Evolutionary conservation across 73 alveolate genomes (phyloP).

Genomic region (Uronychia setigera): DNA sequence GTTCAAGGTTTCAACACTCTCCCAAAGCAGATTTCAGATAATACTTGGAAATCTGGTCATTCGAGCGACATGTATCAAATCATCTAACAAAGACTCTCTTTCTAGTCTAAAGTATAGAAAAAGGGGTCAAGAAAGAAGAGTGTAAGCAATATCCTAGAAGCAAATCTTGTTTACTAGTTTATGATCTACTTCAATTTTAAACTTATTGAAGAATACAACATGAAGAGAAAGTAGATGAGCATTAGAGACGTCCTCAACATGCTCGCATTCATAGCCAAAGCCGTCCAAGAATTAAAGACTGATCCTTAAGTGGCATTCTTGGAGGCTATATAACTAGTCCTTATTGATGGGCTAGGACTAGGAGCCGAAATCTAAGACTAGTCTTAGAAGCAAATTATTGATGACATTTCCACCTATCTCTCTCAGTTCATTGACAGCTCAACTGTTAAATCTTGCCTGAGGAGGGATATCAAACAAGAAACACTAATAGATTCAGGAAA

Average conservation of each 20-base stretch:
- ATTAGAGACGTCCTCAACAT: conserved; percentile 67
- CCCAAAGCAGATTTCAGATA: no score
- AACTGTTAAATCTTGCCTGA: no score
- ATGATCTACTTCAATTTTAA: conserved; percentile 27
- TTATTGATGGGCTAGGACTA: conserved; percentile 83
- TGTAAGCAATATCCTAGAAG: no score
- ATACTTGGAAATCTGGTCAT: background rate
- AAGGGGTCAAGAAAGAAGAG: background rate
- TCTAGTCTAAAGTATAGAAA: background rate
- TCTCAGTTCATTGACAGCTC: no score
- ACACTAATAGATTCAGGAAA: no score
- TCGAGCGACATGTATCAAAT: background rate
- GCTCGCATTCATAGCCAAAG: conserved; percentile 32
- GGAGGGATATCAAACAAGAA: no score
- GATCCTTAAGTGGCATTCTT: conserved; percentile 2
- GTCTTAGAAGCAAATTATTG: background rate
- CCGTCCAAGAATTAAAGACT: background rate
- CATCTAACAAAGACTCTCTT: background rate
- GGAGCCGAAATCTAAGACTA: conserved; percentile 32
- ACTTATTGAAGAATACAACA: conserved; percentile 8
- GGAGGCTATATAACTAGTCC: conserved; percentile 67
- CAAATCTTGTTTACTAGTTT: conserved; percentile 11
- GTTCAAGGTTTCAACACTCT: no score
- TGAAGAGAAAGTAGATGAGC: conserved; percentile 49
- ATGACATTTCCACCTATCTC: no score